phyloP scores from a whole-genome alignment of 371 early-diverging fungal genomes.

The Sporodiniella umbellata region DNA sequence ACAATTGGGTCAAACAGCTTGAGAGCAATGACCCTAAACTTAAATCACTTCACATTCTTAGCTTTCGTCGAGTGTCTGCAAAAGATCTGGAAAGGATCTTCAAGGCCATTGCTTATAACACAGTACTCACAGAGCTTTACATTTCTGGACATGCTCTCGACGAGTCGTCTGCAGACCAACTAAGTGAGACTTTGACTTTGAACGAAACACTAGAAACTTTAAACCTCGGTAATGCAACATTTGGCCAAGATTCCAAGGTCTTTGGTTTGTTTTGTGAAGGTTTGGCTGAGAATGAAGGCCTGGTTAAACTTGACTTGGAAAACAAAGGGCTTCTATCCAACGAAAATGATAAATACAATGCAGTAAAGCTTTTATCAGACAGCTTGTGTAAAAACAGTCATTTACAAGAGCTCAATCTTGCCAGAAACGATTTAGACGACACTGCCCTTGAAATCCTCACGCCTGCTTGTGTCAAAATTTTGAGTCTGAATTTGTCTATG shows the following conservation, averaged over 20 bases:
- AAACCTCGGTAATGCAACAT: conserved; percentile 42
- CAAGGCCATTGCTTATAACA: conserved; percentile 44
- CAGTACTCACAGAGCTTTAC: conserved; percentile 48
- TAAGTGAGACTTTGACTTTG: conserved; percentile 42
- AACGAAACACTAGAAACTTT: conserved; percentile 48
- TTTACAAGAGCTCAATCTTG: conserved; percentile 40
- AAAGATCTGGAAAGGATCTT: conserved; percentile 50
- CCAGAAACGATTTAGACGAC: conserved; percentile 50
- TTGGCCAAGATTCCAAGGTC: conserved; percentile 28
- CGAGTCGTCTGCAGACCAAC: conserved; percentile 28
- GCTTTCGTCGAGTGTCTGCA: conserved; percentile 51
- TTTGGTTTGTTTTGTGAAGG: conserved; percentile 44
- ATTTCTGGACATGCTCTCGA: conserved; percentile 57
- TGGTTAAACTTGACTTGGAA: conserved; percentile 53
- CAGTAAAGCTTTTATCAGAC: conserved; percentile 17
- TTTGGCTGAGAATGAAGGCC: conserved; percentile 48
- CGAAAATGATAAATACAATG: conserved; percentile 10
- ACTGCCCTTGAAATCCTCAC: conserved; percentile 27
- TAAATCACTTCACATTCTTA: conserved; percentile 55
- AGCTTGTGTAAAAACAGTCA: conserved; percentile 25
- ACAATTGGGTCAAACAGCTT: conserved; percentile 57
- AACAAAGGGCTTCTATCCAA: conserved; percentile 44
- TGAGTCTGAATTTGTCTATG: conserved; percentile 40
- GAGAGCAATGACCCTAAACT: conserved; percentile 50
- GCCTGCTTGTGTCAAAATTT: conserved; percentile 18